These are phyloP conservation scores for Pelargonium myrrhifolium DNA, from an alignment of 441 rosid genomes.

Conservation along the genomic window DNA sequence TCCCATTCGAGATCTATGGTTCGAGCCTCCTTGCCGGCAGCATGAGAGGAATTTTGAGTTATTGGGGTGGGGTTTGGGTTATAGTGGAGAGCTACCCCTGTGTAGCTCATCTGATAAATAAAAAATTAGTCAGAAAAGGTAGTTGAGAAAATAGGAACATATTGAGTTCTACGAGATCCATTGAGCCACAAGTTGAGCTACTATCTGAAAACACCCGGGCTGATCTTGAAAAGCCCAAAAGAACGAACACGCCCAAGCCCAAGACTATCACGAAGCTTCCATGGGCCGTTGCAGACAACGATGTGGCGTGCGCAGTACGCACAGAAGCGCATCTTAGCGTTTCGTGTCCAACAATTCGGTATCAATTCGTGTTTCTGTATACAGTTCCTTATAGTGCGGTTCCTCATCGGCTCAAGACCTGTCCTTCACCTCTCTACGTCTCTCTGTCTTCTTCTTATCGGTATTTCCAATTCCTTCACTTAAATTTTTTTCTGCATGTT, in stretches of 20 bases:
- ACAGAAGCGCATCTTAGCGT: conserved; percentile 1
- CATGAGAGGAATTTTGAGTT: too few relatives aligned
- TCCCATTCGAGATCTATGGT: too few relatives aligned
- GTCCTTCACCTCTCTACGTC: background rate
- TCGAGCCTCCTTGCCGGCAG: too few relatives aligned
- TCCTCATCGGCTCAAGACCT: background rate
- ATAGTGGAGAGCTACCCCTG: too few relatives aligned
- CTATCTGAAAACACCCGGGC: background rate
- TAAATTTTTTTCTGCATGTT: too few relatives aligned
- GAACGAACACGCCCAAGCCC: background rate
- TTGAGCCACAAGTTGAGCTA: too few relatives aligned
- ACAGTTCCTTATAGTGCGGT: background rate
- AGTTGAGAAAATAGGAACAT: too few relatives aligned
- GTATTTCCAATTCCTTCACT: too few relatives aligned
- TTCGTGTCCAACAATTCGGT: background rate
- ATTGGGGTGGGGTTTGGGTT: too few relatives aligned
- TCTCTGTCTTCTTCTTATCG: background rate
- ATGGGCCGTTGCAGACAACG: background rate
- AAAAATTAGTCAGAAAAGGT: too few relatives aligned
- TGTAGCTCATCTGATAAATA: too few relatives aligned
- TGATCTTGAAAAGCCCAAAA: background rate
- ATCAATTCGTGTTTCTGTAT: background rate
- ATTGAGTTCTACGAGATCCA: too few relatives aligned
- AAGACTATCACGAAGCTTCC: background rate
- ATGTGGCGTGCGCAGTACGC: conserved; percentile 1